Percentiles rank a stretch among this genome's conserved stretches.
These are phyloP conservation scores for Rosa chinensis DNA, from an alignment of 306 rosid species.

Conservation along the genomic window DNA sequence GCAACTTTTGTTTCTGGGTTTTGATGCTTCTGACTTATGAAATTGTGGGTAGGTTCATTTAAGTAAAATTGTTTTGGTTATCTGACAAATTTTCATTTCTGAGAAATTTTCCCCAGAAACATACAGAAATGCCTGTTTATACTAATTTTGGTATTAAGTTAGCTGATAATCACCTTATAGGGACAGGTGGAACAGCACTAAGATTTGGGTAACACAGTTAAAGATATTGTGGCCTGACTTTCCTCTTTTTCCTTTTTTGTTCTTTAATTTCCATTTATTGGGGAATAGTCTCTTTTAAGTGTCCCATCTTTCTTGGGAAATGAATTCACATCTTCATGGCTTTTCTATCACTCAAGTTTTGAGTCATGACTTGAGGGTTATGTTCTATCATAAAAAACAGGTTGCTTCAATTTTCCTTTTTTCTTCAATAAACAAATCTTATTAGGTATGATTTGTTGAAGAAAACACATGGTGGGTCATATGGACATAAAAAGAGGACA, in stretches of 20 bases:
- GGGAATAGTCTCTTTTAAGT: neutral
- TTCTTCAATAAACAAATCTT: slow-evolving; percentile 10
- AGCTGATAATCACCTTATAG: slow-evolving; percentile 2
- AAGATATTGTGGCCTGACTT: slow-evolving; percentile 12
- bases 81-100: neutral
- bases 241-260: neutral
- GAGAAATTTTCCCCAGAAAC: neutral
- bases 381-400: neutral
- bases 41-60: neutral
- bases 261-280: neutral
- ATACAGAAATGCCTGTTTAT: neutral
- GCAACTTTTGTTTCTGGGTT: neutral
- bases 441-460: slow-evolving; percentile 7
- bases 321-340: neutral
- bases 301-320: slow-evolving; percentile 1
- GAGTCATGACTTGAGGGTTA: neutral
- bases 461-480: slow-evolving; percentile 23
- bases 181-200: neutral
- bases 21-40: slow-evolving; percentile 7
- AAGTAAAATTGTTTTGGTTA: neutral
- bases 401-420: neutral
- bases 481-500: neutral
- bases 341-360: neutral
- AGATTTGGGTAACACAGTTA: neutral
- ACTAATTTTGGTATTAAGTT: neutral